phyloP scores from a whole-genome alignment of 306 rosid species.

The Castanopsis chinensis region DNA sequence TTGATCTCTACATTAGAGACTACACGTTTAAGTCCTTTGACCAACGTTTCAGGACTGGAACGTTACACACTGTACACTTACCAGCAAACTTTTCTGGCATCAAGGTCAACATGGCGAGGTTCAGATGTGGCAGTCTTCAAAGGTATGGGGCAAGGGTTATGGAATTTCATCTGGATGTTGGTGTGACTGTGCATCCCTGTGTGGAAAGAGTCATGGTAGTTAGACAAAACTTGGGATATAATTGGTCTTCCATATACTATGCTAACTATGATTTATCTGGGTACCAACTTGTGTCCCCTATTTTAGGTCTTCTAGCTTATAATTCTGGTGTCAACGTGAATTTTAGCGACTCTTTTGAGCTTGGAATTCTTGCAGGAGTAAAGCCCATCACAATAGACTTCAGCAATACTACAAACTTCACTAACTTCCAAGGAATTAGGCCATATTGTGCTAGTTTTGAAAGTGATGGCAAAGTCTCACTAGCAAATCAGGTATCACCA shows the following conservation, averaged over 20 bases:
- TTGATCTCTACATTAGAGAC: constrained; percentile 84
- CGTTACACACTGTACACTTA: constrained; percentile 45
- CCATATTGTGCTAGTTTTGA: constrained; percentile 84
- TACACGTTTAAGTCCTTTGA: constrained; percentile 61
- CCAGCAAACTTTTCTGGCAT: constrained; percentile 83
- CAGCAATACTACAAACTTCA: constrained; percentile 41
- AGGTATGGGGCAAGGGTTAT: constrained; percentile 76
- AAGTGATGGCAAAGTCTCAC: constrained; percentile 65
- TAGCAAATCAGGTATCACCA: constrained; percentile 49
- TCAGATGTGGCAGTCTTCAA: constrained; percentile 81
- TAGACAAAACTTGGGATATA: constrained; percentile 63
- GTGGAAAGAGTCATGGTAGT: constrained; percentile 82
- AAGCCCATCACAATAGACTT: constrained; percentile 74
- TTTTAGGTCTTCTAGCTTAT: constrained; percentile 76
- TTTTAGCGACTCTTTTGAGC: constrained; percentile 70
- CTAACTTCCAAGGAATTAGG: constrained; percentile 25
- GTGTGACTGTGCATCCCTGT: constrained; percentile 73
- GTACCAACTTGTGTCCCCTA: constrained; percentile 75
- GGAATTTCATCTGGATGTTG: constrained; percentile 66
- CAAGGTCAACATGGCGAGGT: constrained; percentile 51
- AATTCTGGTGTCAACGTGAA: constrained; percentile 61
- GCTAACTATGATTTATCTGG: constrained; percentile 65
- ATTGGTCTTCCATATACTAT: constrained; percentile 76
- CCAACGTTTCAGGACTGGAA: constrained; percentile 53
- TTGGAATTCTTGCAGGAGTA: constrained; percentile 61